phyloP scores from a whole-genome alignment of 139 green algal species.

The Chlorella sp. region DNA sequence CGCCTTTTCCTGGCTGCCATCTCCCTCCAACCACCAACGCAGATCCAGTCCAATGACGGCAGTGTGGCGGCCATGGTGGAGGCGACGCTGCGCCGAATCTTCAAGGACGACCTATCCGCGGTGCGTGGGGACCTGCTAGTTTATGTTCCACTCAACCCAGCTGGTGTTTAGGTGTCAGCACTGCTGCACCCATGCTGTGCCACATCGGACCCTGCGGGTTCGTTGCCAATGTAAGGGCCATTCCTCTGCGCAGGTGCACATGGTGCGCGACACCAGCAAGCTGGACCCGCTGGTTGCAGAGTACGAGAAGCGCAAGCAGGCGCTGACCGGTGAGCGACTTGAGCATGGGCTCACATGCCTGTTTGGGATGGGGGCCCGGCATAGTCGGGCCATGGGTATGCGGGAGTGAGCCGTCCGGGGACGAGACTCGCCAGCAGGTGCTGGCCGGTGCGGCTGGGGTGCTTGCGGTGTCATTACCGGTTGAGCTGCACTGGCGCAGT shows the following conservation, averaged over 20 bases:
- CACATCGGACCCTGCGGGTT: too few species aligned
- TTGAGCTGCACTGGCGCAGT: too few species aligned
- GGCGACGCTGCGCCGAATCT: slow-evolving; percentile 6
- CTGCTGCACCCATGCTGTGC: too few species aligned
- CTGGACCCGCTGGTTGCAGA: slow-evolving; percentile 45
- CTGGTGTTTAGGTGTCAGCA: too few species aligned
- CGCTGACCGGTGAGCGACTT: not conserved
- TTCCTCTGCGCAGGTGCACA: slow-evolving; percentile 35
- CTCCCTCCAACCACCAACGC: not conserved
- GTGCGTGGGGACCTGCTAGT: too few species aligned
- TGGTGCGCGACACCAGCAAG: slow-evolving; percentile 47
- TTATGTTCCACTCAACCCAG: not conserved
- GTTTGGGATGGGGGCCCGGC: too few species aligned
- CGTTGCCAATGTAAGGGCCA: not conserved
- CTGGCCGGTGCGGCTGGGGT: too few species aligned
- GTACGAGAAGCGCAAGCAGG: slow-evolving; percentile 39
- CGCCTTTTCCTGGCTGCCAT: not conserved
- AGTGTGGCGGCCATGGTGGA: slow-evolving; percentile 18
- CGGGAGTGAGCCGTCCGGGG: too few species aligned
- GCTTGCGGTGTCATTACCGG: too few species aligned
- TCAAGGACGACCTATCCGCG: not conserved
- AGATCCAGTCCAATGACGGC: not conserved
- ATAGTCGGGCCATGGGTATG: too few species aligned
- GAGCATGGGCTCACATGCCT: too few species aligned
- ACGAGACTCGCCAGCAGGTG: too few species aligned